Conservation (phyloP, 2,329 filamentous ascomycete species). For the Stagonosporopsis chrysanthemi region DNA sequence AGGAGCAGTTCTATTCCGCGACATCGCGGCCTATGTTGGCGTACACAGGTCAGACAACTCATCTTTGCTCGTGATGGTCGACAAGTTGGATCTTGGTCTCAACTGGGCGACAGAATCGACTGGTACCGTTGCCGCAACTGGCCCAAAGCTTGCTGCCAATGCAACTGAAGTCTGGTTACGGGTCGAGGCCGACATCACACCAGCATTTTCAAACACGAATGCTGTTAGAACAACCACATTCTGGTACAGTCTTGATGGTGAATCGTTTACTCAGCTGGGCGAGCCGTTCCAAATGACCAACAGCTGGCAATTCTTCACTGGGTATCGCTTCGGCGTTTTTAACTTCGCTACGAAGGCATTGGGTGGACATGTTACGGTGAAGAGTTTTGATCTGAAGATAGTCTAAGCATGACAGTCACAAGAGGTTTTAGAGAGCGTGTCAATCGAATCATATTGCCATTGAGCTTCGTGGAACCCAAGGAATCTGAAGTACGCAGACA, state of each 20-base stretch:
- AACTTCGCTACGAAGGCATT: constrained; percentile 49
- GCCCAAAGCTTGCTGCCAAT: constrained; percentile 22
- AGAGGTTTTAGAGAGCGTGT: background rate
- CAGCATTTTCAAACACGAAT: constrained; percentile 36
- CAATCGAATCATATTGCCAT: background rate
- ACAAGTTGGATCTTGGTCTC: constrained; percentile 51
- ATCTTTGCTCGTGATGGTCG: constrained; percentile 47
- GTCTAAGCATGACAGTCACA: background rate
- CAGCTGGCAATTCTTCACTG: constrained; percentile 50
- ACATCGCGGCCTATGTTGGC: constrained; percentile 62
- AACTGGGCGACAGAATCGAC: constrained; percentile 45
- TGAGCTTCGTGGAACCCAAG: background rate
- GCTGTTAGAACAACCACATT: constrained; percentile 40
- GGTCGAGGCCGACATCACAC: constrained; percentile 47
- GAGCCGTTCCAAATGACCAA: constrained; percentile 44
- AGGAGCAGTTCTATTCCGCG: constrained; percentile 63
- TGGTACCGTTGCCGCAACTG: constrained; percentile 39
- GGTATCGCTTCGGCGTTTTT: constrained; percentile 51
- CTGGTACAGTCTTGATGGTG: constrained; percentile 49
- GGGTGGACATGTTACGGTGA: constrained; percentile 42
- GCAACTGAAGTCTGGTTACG: constrained; percentile 43
- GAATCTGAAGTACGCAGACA: background rate
- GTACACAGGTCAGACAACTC: constrained; percentile 52
- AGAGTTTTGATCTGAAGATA: constrained; percentile 24
- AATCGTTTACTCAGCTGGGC: constrained; percentile 42